Conservation (phyloP, 768 basidiomycete species). For the Pleurotus sapidus region DNA sequence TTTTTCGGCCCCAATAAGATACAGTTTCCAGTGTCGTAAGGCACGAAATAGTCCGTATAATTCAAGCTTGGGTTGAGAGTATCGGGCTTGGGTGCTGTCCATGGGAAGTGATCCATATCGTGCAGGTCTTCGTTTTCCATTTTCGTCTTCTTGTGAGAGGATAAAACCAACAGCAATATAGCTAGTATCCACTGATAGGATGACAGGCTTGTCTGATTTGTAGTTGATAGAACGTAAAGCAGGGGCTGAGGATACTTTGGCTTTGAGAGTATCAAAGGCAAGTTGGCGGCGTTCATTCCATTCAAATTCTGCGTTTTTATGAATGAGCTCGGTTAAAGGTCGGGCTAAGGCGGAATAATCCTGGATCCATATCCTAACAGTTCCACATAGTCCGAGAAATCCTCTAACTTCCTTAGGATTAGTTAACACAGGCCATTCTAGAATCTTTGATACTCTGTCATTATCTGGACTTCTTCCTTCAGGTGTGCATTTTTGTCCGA, state of each 20-base stretch:
- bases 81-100: slow-evolving; percentile 20
- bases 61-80: slow-evolving; percentile 32
- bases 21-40: slow-evolving; percentile 18
- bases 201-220: slow-evolving; percentile 15
- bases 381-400: slow-evolving; percentile 28
- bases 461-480: slow-evolving; percentile 24
- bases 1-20: slow-evolving; percentile 16
- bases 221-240: slow-evolving; percentile 28
- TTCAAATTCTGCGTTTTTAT: slow-evolving; percentile 16
- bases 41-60: slow-evolving; percentile 27
- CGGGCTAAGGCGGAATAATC: slow-evolving; percentile 9
- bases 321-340: slow-evolving; percentile 14
- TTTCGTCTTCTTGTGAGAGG: slow-evolving; percentile 23
- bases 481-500: slow-evolving; percentile 20
- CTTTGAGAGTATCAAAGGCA: slow-evolving; percentile 17
- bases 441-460: slow-evolving; percentile 13
- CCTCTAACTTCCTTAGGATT: slow-evolving; percentile 18
- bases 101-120: slow-evolving; percentile 27
- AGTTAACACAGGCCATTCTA: slow-evolving; percentile 20
- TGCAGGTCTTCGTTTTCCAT: slow-evolving; percentile 14
- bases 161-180: slow-evolving; percentile 24
- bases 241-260: slow-evolving; percentile 9
- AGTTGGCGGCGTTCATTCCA: slow-evolving; percentile 19
- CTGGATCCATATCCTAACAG: slow-evolving; percentile 16
- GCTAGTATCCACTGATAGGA: slow-evolving; percentile 28